Conservation (phyloP, 768 basidiomycete species). For the Daedalea quercina region DNA sequence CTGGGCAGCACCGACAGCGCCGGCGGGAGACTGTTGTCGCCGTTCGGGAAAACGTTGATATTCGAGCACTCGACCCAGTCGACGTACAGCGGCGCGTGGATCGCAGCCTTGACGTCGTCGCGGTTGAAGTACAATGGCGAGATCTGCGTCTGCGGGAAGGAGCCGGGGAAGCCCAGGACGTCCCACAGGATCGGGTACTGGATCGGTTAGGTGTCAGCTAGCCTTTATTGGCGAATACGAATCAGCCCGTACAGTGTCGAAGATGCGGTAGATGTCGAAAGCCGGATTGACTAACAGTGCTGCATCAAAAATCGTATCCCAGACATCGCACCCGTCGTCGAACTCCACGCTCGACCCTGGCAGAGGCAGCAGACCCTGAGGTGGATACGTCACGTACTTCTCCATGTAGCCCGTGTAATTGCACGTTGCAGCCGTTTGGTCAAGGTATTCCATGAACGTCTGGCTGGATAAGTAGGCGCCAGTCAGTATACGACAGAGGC, state of each 20-base stretch:
- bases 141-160: slow-evolving; percentile 38
- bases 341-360: slow-evolving; percentile 47
- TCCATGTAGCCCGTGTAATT: slow-evolving; percentile 57
- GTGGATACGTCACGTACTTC: slow-evolving; percentile 62
- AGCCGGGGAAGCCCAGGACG: slow-evolving; percentile 74
- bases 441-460: slow-evolving; percentile 53
- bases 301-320: slow-evolving; percentile 58
- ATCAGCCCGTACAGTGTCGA: slow-evolving; percentile 45
- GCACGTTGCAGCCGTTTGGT: slow-evolving; percentile 46
- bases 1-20: slow-evolving; percentile 61
- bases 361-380: slow-evolving; percentile 51
- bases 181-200: slow-evolving; percentile 68
- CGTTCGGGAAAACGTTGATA: slow-evolving; percentile 42
- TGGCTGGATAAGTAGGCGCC: slow-evolving; percentile 33
- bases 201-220: neutral
- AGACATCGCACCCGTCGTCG: slow-evolving; percentile 56
- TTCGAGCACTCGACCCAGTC: slow-evolving; percentile 61
- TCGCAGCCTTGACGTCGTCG: slow-evolving; percentile 58
- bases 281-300: slow-evolving; percentile 63
- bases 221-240: neutral
- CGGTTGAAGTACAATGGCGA: slow-evolving; percentile 67
- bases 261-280: slow-evolving; percentile 73
- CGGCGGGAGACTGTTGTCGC: slow-evolving; percentile 50
- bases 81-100: slow-evolving; percentile 60
- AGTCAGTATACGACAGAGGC: neutral